phyloP scores from a whole-genome alignment of 2,329 filamentous ascomycete genomes.

The Rutstroemia sp. region DNA sequence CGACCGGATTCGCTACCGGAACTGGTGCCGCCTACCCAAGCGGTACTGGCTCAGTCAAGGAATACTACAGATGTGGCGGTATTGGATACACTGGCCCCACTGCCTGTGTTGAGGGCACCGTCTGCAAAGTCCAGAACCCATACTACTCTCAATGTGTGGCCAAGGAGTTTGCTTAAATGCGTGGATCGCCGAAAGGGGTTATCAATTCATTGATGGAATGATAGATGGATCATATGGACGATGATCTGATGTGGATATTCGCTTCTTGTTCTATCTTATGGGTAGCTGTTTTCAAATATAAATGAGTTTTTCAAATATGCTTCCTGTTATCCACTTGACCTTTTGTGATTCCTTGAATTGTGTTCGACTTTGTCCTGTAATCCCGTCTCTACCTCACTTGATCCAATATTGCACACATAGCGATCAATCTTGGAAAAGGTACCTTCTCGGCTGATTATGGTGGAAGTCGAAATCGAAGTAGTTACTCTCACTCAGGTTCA shows the following conservation, averaged over 20 bases:
- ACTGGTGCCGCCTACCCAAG: slow-evolving; percentile 1
- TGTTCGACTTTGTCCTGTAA: no score
- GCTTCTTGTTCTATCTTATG: slow-evolving; percentile 7
- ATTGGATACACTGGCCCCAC: slow-evolving; percentile 15
- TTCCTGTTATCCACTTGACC: neutral
- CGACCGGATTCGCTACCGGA: slow-evolving; percentile 3
- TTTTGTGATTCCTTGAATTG: no score
- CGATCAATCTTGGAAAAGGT: no score
- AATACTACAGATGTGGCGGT: slow-evolving; percentile 22
- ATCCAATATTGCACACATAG: no score
- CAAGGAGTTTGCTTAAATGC: neutral
- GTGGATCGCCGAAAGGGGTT: neutral
- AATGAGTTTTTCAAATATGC: neutral
- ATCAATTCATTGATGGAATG: neutral
- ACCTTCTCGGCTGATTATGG: no score
- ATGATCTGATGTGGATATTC: neutral
- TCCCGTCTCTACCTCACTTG: no score
- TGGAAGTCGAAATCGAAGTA: no score
- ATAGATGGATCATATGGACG: slow-evolving; percentile 1
- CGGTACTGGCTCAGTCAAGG: neutral
- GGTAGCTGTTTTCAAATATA: slow-evolving; percentile 5
- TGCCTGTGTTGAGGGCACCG: slow-evolving; percentile 11
- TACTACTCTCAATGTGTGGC: slow-evolving; percentile 10
- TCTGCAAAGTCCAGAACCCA: slow-evolving; percentile 17
- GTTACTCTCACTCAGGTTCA: no score